Evolutionary conservation across 2,329 filamentous ascomycete genomes (phyloP).

Genomic region (Xylaria digitata): DNA sequence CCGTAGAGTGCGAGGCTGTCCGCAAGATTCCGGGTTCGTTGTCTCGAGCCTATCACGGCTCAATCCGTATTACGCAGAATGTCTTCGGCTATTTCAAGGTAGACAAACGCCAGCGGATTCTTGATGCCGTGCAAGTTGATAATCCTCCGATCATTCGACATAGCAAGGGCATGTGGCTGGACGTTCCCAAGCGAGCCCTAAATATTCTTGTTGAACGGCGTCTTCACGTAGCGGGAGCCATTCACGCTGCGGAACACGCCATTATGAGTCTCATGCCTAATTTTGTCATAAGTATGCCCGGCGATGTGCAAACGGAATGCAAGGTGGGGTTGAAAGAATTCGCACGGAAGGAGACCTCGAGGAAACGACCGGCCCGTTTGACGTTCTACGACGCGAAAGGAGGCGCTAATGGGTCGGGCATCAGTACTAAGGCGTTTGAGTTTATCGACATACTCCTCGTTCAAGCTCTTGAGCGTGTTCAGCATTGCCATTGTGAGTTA

Average conservation of each 20-base stretch:
- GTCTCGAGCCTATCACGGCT: conserved; percentile 83
- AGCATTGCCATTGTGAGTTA: conserved; percentile 78
- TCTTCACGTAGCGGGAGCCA: conserved; percentile 86
- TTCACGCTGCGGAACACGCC: conserved; percentile 95
- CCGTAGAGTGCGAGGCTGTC: conserved; percentile 89
- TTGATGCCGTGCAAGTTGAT: conserved; percentile 92
- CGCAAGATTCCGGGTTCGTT: conserved; percentile 72
- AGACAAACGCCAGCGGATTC: conserved; percentile 84
- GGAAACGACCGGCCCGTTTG: conserved; percentile 87
- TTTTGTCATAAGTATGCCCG: conserved; percentile 88
- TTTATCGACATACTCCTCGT: conserved; percentile 83
- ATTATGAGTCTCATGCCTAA: conserved; percentile 88
- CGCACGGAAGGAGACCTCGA: conserved; percentile 71
- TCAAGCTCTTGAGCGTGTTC: conserved; percentile 81
- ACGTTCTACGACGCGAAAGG: conserved; percentile 98
- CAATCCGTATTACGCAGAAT: conserved; percentile 85
- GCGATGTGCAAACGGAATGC: conserved; percentile 94
- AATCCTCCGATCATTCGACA: conserved; percentile 89
- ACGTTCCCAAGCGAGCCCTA: conserved; percentile 82
- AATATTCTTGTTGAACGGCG: conserved; percentile 78
- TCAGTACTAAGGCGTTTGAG: conserved; percentile 93
- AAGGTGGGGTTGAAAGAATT: conserved; percentile 92
- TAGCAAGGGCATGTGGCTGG: conserved; percentile 94
- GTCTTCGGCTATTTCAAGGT: conserved; percentile 98
- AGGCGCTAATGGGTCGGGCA: conserved; percentile 83